Percentiles rank a stretch among this genome's conserved stretches.
Evolutionary conservation across 1,284 basidiomycete genomes (phyloP).

Genomic region (Ganoderma meredithae): DNA sequence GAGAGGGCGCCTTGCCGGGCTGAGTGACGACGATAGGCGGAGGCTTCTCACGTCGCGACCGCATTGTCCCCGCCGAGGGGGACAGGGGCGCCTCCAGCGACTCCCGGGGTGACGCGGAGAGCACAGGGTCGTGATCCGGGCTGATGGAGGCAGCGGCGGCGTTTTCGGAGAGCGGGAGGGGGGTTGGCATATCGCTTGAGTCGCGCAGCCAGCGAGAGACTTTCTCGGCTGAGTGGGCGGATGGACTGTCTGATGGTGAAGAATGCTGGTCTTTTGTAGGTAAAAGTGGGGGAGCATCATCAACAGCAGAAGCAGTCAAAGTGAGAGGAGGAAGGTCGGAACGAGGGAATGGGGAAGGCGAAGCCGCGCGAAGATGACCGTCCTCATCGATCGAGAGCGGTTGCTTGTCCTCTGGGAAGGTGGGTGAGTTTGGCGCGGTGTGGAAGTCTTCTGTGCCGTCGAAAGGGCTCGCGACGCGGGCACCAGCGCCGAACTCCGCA

Average conservation of each 20-base stretch:
- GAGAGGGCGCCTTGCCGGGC: conserved; percentile 19
- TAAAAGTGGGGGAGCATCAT: not conserved
- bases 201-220: conserved; percentile 32
- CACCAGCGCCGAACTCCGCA: conserved; percentile 18
- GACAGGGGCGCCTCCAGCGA: conserved; percentile 6
- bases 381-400: conserved; percentile 8
- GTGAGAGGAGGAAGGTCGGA: not conserved
- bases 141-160: not conserved
- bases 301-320: not conserved
- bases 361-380: not conserved
- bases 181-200: conserved; percentile 23
- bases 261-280: conserved; percentile 11
- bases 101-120: conserved; percentile 5
- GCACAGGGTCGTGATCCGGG: conserved; percentile 2
- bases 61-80: conserved; percentile 21
- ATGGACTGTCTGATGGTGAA: conserved; percentile 23
- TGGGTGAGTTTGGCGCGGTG: conserved; percentile 20
- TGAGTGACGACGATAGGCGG: conserved; percentile 33
- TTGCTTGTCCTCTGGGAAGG: not conserved
- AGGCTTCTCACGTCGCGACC: conserved; percentile 31
- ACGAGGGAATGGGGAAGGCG: not conserved
- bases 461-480: conserved; percentile 7
- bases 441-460: conserved; percentile 22
- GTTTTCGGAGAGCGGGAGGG: conserved; percentile 12
- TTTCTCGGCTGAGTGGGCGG: conserved; percentile 29